Conservation (phyloP, 139 green algal species). For the Eudorina sp. region DNA sequence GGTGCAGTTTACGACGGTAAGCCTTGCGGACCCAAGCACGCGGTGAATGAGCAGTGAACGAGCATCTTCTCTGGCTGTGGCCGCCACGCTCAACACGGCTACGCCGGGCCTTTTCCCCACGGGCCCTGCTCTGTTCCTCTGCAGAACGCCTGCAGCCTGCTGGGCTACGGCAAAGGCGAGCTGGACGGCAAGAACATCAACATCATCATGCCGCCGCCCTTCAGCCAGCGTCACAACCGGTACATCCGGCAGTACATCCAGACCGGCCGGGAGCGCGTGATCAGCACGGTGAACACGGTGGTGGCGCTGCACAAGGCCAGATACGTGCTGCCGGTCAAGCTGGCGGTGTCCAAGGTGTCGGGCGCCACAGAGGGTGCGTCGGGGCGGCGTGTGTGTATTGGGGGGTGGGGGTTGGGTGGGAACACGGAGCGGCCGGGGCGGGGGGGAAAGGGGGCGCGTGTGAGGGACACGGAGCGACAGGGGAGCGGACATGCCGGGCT, state of each 20-base stretch:
- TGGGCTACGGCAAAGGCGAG: constrained; percentile 54
- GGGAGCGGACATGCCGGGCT: too few species aligned
- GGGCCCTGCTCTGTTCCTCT: not conserved
- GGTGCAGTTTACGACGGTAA: not conserved
- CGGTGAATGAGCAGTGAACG: too few species aligned
- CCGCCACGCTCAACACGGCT: too few species aligned
- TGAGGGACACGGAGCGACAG: too few species aligned
- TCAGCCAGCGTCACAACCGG: constrained; percentile 51
- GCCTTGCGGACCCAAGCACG: too few species aligned
- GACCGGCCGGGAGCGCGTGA: constrained; percentile 54
- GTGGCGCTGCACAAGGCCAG: constrained; percentile 43
- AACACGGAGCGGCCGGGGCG: not conserved
- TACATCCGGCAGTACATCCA: constrained; percentile 58
- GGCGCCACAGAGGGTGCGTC: constrained; percentile 31
- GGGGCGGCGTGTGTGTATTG: not conserved
- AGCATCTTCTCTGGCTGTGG: too few species aligned
- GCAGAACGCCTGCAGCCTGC: constrained; percentile 49
- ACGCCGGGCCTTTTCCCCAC: too few species aligned
- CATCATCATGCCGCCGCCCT: constrained; percentile 49
- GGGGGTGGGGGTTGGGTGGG: not conserved
- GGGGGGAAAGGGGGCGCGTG: not conserved
- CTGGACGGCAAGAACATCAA: constrained; percentile 59
- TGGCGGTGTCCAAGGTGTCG: constrained; percentile 57
- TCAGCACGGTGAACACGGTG: constrained; percentile 51
- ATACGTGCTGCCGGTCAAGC: constrained; percentile 45